Base-by-base conservation (phyloP, 2,329 filamentous ascomycete genomes). In the Alternaria panax region DNA sequence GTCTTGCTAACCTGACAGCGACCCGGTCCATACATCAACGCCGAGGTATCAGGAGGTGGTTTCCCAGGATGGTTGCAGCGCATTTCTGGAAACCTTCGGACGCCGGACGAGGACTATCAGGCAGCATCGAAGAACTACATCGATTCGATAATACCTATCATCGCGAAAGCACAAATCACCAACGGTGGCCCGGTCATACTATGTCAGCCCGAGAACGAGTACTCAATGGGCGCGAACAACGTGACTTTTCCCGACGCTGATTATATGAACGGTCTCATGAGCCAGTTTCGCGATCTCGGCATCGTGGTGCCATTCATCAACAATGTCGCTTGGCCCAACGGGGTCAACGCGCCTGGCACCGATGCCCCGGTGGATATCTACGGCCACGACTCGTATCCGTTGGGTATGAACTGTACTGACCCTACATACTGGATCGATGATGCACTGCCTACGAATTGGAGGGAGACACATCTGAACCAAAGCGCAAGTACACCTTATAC, bases 121-220 rank as follows among this genome's bases (percentile, higher is more conserved):
- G 79, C 84, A 34, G 85, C 90, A 0, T 92, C 90, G 0, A 83
- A 89, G 45, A 86, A 87, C 36, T 70, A 70, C 45, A 70, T 70
- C 57, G 73, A 81, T 5, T 81, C 86, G 6, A 85, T 92, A 47
- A 85, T 84, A 20, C 80, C 81, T 6, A 86, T 89, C n/a, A 88
- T 94, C 62, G 89, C 91, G 2, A 86, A 88, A 57, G 87, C 87
- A 1, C 91, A 94, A 68, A 92, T 94, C 68, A 93, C 90, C 1
- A 90, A 92, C 51, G 91, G 90, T 0, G 92, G 92, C 0, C 91
- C 91, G 0, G 83, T 94, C 2, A 91, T 94, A 60, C 78, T 93
- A 1, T 84, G 90, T 52, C 91, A 95, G 72, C 88, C 90, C 0
- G 92, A 95, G 73, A 94, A 94, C 62, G 92, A 94, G 73, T 92